Evolutionary conservation across 2,329 filamentous ascomycete genomes (phyloP).

Genomic region (Diaporthe eres): DNA sequence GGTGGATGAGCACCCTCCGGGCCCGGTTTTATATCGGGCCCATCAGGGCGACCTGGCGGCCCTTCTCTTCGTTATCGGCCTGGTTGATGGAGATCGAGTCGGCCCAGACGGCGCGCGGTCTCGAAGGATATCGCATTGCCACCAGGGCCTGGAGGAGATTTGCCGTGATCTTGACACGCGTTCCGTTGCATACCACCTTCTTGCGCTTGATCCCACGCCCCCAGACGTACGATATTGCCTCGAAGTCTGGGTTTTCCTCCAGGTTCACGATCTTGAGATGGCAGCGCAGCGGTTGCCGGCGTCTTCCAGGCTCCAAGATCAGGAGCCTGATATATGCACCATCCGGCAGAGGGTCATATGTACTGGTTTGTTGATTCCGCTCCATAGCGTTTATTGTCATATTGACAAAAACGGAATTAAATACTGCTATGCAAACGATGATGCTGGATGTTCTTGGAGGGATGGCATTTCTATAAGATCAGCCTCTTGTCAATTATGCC

Average conservation of each 20-base stretch:
- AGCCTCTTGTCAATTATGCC: neutral
- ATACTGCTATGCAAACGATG: neutral
- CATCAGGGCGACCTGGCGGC: conserved; percentile 19
- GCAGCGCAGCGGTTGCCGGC: neutral
- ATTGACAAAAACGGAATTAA: too few species aligned
- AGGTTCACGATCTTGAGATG: conserved; percentile 7
- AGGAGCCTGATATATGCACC: neutral
- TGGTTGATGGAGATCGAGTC: conserved; percentile 26
- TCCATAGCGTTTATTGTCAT: neutral
- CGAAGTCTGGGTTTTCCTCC: neutral
- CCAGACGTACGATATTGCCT: conserved; percentile 30
- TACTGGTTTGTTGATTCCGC: neutral
- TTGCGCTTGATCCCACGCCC: neutral
- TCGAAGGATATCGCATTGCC: neutral
- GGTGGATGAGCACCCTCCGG: conserved; percentile 10
- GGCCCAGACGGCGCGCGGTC: neutral
- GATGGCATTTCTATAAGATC: neutral
- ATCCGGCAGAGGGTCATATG: neutral
- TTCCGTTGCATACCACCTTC: neutral
- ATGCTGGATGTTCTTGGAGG: neutral
- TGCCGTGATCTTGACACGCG: neutral
- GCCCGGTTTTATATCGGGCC: conserved; percentile 2
- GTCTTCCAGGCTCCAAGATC: neutral
- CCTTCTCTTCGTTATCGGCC: conserved; percentile 5
- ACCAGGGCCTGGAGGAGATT: conserved; percentile 2